phyloP scores from a whole-genome alignment of 2,329 filamentous ascomycete species.

The Sporothrix globosa region DNA sequence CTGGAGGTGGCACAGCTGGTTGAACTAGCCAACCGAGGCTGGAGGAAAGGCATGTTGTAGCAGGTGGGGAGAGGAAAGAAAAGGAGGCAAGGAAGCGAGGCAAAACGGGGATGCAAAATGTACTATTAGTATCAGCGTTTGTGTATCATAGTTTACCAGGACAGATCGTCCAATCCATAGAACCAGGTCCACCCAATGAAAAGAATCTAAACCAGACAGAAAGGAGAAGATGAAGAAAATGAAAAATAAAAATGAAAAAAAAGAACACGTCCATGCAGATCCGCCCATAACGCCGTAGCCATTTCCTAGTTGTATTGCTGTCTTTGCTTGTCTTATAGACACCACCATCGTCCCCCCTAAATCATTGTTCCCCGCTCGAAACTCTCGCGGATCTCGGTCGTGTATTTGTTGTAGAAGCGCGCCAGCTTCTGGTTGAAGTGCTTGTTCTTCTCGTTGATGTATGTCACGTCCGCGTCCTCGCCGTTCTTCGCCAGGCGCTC shows the following conservation, averaged over 20 bases:
- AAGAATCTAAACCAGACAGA: neutral
- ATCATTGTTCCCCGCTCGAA: conserved; percentile 98
- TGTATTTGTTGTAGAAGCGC: conserved; percentile 98
- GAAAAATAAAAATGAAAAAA: neutral
- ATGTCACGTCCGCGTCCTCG: conserved; percentile 89
- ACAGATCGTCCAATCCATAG: neutral
- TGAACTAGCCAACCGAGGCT: conserved; percentile 75
- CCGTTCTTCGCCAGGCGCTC: conserved; percentile 77
- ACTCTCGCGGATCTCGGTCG: conserved; percentile 91
- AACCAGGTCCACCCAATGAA: conserved; percentile 21
- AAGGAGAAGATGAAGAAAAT: neutral
- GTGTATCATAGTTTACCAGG: conserved; percentile 19
- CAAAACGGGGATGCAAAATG: neutral
- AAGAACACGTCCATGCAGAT: conserved; percentile 4
- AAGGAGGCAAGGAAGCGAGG: neutral
- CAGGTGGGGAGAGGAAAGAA: neutral
- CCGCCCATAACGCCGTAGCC: conserved; percentile 17
- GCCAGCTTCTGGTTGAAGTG: conserved; percentile 98
- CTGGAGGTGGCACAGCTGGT: conserved; percentile 82
- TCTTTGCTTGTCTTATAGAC: too few relatives aligned
- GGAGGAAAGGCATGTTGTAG: conserved; percentile 89
- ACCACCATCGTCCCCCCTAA: conserved; percentile 48
- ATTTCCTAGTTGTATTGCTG: neutral
- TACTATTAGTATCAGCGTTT: conserved; percentile 19
- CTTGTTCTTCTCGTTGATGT: conserved; percentile 99